Evolutionary conservation across 805 yeast species (phyloP), one percentile per base, ranked within the genome.

Genomic region (Yamadazyma kitorensis): DNA sequence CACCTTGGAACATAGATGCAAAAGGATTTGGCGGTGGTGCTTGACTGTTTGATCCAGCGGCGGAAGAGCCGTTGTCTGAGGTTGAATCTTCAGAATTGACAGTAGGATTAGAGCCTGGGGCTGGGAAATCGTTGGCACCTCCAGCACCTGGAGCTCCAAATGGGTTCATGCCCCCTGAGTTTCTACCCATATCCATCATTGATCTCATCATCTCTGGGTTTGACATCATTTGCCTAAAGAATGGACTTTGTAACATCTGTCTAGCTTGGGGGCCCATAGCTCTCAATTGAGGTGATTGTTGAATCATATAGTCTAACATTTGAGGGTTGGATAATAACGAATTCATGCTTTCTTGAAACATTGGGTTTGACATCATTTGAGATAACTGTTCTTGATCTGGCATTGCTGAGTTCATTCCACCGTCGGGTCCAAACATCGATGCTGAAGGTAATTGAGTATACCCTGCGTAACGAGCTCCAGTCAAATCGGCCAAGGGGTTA

Each of bases 401-500:
- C 49, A 81, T 64, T 29, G 74, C 76, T 10, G 49, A 45, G 27
- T 80, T 80, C 86, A 83, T 76, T 12, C 97, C 98, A 25, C 95
- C 95, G 57, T 89, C 97, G 17, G 96, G 89, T 1, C 96, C 96
- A 64, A 91, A 88, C 83, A 86, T 75, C 29, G 81, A 76, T 1
- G 87, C 86, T 3, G 85, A 73, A 4, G 98, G 98, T 59, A 93
- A 69, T 49, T 87, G 89, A 6, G 88, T 75, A 49, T 78, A 80
- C 1, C 98, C 98, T 2, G 98, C 97, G 53, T 88, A 93, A 35
- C 97, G 77, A 2, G 98, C 98, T 31, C 96, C 91, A 0, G 98
- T 91, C 44, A 91, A 69, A 44, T 84, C 96, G 8, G 95, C 89
- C 51, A 93, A 70, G 23, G 96, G 95, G 59, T 93, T 87, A 59